These are phyloP conservation scores for Trichosanthes truncata DNA, from an alignment of 306 rosid genomes.

Conservation along the genomic window DNA sequence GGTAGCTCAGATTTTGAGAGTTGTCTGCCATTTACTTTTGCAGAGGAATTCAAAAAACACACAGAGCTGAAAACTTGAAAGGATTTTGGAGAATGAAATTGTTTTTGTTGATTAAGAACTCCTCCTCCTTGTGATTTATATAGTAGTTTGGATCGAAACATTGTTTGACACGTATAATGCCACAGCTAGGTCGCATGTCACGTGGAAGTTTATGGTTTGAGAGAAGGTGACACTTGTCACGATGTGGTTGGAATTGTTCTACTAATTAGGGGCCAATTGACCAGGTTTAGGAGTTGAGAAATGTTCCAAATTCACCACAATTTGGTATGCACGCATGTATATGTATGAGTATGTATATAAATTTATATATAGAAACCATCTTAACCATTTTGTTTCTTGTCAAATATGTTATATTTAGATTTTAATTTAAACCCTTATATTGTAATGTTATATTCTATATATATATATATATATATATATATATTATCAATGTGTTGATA, in stretches of 20 bases:
- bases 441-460: too few relatives aligned
- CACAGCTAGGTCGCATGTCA: neutral
- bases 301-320: neutral
- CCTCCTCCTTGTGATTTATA: neutral
- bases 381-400: too few relatives aligned
- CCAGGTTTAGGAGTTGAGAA: neutral
- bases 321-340: too few relatives aligned
- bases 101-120: neutral
- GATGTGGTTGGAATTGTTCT: neutral
- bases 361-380: too few relatives aligned
- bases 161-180: neutral
- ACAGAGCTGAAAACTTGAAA: too few relatives aligned
- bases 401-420: too few relatives aligned
- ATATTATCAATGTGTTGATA: too few relatives aligned
- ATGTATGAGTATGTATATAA: too few relatives aligned
- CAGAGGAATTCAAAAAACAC: too few relatives aligned
- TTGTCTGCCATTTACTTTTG: conserved; percentile 33
- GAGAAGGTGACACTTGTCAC: neutral
- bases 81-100: too few relatives aligned
- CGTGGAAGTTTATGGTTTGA: neutral
- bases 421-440: too few relatives aligned
- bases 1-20: conserved; percentile 26
- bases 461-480: too few relatives aligned
- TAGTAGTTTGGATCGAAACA: neutral
- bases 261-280: neutral